Evolutionary conservation across 768 basidiomycete species (phyloP), one percentile per base, ranked within the genome.

Genomic region (Ephemerocybe angulata): DNA sequence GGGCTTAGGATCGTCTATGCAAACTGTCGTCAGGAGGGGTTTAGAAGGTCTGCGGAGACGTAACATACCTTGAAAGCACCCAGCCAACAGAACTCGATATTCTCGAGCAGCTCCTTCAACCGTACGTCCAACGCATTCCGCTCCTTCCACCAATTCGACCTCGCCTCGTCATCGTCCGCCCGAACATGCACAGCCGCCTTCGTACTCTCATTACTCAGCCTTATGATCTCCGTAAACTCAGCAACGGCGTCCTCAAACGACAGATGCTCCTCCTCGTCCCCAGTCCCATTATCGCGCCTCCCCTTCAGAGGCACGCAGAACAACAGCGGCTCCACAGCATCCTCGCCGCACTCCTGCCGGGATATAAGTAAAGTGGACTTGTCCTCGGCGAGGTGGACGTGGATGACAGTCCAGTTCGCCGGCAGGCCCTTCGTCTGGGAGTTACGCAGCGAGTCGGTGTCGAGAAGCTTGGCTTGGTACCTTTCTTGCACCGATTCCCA

Each of bases 31-130:
- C 38, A 41, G 38, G n/a, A 19, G 21, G 5, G 38, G 5, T 10
- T 13, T 6, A 17, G n/a, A n/a, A 6, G 7, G n/a, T 6, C 21
- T 41, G 38, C 6, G 33, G 7, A n/a, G 7, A 41, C 15, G 30
- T 30, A 15, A 54, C 76, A 30, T 48, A 94, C 95, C 85, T 98
- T 98, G 82, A 97, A 98, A 21, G 88, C 93, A 1, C 97, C 96
- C 2, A 99, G 77, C 97, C 97, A 98, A 64, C 90, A 93, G 62
- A 90, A 94, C 67, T 98, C 97, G 41, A 99, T 86, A 59, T 87
- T 92, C 59, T 84, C 83, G 30, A 97, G 67, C 5, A 99, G 69
- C 28, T 83, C 82, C 54, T 82, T 76, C 63, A 99, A 66, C 22
- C 93, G 80, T 44, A 74, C 75, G 63, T 98, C 94, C n/a, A 98